These are phyloP conservation scores for Sordariomycetes sp. DNA, from an alignment of 2,329 filamentous ascomycete genomes.

Conservation along the genomic window DNA sequence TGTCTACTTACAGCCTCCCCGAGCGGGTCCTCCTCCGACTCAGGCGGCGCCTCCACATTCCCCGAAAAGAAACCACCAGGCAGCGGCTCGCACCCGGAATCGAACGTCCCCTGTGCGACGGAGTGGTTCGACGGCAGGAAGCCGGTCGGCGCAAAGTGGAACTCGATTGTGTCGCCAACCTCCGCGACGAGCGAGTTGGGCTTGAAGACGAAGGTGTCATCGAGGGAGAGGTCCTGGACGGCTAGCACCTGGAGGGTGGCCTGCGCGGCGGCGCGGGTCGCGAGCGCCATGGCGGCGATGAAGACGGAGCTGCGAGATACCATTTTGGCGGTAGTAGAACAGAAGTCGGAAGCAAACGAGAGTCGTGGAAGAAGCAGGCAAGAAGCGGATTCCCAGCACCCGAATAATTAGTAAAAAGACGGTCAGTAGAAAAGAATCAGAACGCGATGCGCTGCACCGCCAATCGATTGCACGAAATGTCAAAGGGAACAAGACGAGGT, in stretches of 20 bases:
- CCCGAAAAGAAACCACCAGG: conserved; percentile 3
- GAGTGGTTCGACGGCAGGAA: conserved; percentile 4
- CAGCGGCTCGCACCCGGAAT: neutral
- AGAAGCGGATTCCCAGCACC: conserved; percentile 3
- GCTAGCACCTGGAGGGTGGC: conserved; percentile 22
- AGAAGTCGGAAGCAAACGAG: neutral
- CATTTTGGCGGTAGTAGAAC: neutral
- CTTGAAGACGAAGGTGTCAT: conserved; percentile 22
- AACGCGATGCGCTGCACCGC: neutral
- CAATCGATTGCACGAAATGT: neutral
- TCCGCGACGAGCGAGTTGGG: conserved; percentile 28
- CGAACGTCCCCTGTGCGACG: conserved; percentile 4
- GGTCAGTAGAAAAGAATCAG: neutral
- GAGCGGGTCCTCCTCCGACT: neutral
- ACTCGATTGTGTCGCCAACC: conserved; percentile 35
- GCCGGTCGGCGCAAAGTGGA: conserved; percentile 26
- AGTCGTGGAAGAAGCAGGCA: neutral
- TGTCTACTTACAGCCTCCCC: conserved; percentile 1
- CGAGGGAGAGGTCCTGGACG: conserved; percentile 16
- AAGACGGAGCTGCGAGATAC: conserved; percentile 1
- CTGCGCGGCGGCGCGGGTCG: conserved; percentile 6
- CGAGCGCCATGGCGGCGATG: neutral
- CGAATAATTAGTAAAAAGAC: neutral
- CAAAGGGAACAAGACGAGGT: neutral
- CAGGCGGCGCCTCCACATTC: neutral